Evolutionary conservation across 495 filamentous ascomycete genomes (phyloP).

Genomic region (Parachaetomium inaequale): DNA sequence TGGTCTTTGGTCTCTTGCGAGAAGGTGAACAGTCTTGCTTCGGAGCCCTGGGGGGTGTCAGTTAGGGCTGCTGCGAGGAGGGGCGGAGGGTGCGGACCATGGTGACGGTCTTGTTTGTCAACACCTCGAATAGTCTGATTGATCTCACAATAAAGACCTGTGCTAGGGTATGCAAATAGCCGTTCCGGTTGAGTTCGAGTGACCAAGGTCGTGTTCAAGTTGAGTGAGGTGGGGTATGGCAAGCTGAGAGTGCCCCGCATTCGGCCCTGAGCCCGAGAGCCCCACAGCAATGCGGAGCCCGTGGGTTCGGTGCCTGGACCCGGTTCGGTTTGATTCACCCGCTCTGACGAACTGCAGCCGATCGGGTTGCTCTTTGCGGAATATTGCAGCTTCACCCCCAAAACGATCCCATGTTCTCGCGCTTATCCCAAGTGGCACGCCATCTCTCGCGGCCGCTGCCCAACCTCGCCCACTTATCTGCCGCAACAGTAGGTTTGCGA

Average conservation of each 20-base stretch:
- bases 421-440: slow-evolving; percentile 67
- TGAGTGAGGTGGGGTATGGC: slow-evolving; percentile 10
- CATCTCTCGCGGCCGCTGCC: slow-evolving; percentile 65
- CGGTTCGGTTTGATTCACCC: background rate
- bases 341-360: background rate
- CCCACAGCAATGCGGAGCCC: background rate
- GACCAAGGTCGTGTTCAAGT: background rate
- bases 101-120: background rate
- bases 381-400: background rate
- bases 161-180: no score
- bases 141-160: background rate
- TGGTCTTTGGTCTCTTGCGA: slow-evolving; percentile 79
- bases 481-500: slow-evolving; percentile 21
- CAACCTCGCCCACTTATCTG: slow-evolving; percentile 49
- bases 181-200: background rate
- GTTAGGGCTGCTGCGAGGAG: background rate
- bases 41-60: slow-evolving; percentile 56
- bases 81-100: slow-evolving; percentile 4
- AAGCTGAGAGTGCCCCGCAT: slow-evolving; percentile 8
- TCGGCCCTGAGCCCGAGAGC: background rate
- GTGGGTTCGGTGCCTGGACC: background rate
- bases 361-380: no score
- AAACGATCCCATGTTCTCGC: slow-evolving; percentile 59
- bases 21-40: slow-evolving; percentile 90
- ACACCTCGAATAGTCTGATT: background rate